Conservation (phyloP, 1,284 basidiomycete species). For the Ganoderma lucidum region DNA sequence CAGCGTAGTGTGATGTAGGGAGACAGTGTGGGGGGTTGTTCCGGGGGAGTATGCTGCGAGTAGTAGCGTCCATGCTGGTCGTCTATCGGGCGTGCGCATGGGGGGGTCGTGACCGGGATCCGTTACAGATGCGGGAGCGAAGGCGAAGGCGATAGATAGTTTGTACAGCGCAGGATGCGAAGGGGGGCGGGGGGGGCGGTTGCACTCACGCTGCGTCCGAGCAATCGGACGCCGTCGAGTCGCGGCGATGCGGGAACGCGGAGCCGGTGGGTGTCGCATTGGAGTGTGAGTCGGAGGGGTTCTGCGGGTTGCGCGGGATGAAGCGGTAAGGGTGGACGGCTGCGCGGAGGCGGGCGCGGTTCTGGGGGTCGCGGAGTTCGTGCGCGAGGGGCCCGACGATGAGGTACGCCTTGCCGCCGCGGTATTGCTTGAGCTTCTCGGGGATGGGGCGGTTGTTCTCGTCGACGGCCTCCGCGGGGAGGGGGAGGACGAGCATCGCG, state of each 20-base stretch:
- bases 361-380: conserved; percentile 43
- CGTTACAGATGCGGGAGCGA: neutral
- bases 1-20: conserved; percentile 25
- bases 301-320: conserved; percentile 25
- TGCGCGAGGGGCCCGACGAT: conserved; percentile 55
- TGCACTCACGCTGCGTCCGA: conserved; percentile 10
- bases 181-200: neutral
- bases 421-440: conserved; percentile 22
- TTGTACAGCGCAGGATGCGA: neutral
- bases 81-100: conserved; percentile 24
- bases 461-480: conserved; percentile 21
- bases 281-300: conserved; percentile 5
- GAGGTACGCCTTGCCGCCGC: conserved; percentile 44
- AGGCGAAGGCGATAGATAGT: neutral
- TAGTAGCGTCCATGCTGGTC: conserved; percentile 21
- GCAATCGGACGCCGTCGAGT: conserved; percentile 11
- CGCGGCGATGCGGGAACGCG: conserved; percentile 14
- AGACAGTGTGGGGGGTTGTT: conserved; percentile 14
- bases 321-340: conserved; percentile 63
- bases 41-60: conserved; percentile 21
- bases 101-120: conserved; percentile 13
- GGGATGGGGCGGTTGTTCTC: conserved; percentile 20
- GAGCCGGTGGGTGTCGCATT: conserved; percentile 12
- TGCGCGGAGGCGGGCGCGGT: conserved; percentile 52
- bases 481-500: conserved; percentile 29